Percentiles rank a stretch among this genome's conserved stretches.
phyloP scores from a whole-genome alignment of 1,139 yeast genomes.

The Trichomonascaceae sp. region DNA sequence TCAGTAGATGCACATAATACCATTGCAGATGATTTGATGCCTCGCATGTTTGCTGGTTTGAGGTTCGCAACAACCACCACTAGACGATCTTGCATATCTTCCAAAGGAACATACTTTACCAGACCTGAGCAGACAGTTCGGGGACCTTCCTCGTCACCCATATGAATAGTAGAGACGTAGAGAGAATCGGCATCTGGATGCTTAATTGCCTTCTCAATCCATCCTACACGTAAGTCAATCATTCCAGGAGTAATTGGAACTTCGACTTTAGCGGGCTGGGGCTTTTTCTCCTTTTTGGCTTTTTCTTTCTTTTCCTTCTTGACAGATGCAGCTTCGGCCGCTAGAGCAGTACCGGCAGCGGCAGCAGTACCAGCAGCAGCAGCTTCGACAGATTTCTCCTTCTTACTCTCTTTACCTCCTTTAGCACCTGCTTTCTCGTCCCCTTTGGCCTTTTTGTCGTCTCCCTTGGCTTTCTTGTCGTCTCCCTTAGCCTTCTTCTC shows the following conservation, averaged over 20 bases:
- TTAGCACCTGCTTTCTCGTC: constrained; percentile 58
- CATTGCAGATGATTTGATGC: constrained; percentile 93
- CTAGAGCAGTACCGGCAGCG: constrained; percentile 20
- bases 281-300: constrained; percentile 45
- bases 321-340: constrained; percentile 31
- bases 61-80: constrained; percentile 83
- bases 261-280: constrained; percentile 45
- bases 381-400: constrained; percentile 12
- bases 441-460: constrained; percentile 52
- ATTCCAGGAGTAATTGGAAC: constrained; percentile 70
- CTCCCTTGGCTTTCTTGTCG: constrained; percentile 55
- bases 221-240: constrained; percentile 92
- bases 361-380: constrained; percentile 19
- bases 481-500: constrained; percentile 54
- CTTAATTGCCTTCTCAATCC: constrained; percentile 90
- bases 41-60: constrained; percentile 91
- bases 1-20: constrained; percentile 82
- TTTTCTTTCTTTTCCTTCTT: constrained; percentile 58
- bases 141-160: constrained; percentile 96
- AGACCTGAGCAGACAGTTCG: constrained; percentile 97
- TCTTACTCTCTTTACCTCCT: constrained; percentile 32
- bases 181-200: constrained; percentile 98
- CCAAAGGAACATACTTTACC: constrained; percentile 69
- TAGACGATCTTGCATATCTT: constrained; percentile 73
- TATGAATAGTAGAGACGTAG: constrained; percentile 91